phyloP scores from a whole-genome alignment of 805 yeast genomes.

The Candida railenensis region DNA sequence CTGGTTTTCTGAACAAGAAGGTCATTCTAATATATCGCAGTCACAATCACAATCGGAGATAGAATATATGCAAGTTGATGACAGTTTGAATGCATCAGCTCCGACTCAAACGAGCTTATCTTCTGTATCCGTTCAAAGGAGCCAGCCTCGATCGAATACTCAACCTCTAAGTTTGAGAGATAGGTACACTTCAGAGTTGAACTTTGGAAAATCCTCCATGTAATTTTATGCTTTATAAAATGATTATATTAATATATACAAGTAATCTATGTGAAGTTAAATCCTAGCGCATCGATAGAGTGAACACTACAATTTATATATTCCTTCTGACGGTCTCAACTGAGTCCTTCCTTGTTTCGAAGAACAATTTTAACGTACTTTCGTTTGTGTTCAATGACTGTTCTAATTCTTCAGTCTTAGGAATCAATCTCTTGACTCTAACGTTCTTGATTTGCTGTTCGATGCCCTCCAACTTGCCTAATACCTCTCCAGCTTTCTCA shows the following conservation, averaged over 20 bases:
- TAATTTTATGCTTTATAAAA: conserved; percentile 1
- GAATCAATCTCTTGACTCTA: conserved; percentile 13
- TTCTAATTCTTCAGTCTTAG: conserved; percentile 17
- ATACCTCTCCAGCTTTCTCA: conserved; percentile 29
- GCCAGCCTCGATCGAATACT: conserved; percentile 21
- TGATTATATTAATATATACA: conserved; percentile 6
- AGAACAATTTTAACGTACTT: conserved; percentile 19
- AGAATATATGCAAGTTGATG: conserved; percentile 5
- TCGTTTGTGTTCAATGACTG: conserved; percentile 17
- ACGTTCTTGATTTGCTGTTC: conserved; percentile 11
- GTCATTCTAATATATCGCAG: conserved; percentile 15
- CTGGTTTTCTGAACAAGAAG: conserved; percentile 39
- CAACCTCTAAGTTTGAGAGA: conserved; percentile 29
- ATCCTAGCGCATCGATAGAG: too few relatives aligned
- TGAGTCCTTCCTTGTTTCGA: conserved; percentile 14
- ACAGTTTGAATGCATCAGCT: background rate
- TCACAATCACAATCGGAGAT: background rate
- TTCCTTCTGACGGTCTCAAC: background rate
- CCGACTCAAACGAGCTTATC: background rate
- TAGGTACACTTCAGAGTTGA: conserved; percentile 21
- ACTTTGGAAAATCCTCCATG: conserved; percentile 10
- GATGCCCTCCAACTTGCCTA: conserved; percentile 25
- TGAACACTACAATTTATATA: too few relatives aligned
- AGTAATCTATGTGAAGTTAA: background rate
- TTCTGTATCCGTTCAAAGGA: conserved; percentile 11